These are phyloP conservation scores for Picea sitchensis DNA, from an alignment of 75 land plant genomes.

Conservation along the genomic window DNA sequence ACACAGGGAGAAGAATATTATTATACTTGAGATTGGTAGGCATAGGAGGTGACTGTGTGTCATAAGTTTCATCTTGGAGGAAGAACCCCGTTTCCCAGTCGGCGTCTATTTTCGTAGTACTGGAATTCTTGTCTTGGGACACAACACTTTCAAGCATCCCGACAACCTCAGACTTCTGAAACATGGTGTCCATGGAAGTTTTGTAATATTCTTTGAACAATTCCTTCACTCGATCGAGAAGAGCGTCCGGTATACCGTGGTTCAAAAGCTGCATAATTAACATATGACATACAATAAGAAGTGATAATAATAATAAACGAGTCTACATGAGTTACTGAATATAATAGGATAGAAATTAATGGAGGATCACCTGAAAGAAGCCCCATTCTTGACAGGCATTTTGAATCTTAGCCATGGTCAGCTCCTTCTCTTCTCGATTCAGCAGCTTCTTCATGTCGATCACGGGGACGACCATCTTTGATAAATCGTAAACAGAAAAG, in stretches of 20 bases:
- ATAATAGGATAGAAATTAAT: not conserved
- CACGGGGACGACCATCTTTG: slow-evolving; percentile 34
- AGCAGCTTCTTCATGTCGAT: slow-evolving; percentile 53
- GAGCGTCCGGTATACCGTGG: slow-evolving; percentile 40
- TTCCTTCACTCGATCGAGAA: slow-evolving; percentile 39
- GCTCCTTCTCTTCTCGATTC: slow-evolving; percentile 34
- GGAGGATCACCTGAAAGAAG: slow-evolving; percentile 55
- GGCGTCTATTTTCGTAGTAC: slow-evolving; percentile 6
- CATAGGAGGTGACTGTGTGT: slow-evolving; percentile 21
- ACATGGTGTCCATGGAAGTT: slow-evolving; percentile 23
- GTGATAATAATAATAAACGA: too few relatives aligned
- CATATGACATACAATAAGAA: not conserved
- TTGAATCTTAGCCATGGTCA: slow-evolving; percentile 38
- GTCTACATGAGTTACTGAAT: not conserved
- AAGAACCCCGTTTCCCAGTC: slow-evolving; percentile 62
- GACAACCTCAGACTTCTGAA: slow-evolving; percentile 28
- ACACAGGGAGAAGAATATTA: slow-evolving; percentile 3
- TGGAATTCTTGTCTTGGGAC: not conserved
- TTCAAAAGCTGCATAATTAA: slow-evolving; percentile 36
- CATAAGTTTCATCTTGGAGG: slow-evolving; percentile 19
- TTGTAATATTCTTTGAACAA: slow-evolving; percentile 37
- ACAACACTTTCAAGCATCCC: slow-evolving; percentile 25
- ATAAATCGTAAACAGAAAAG: too few relatives aligned
- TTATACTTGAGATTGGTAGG: slow-evolving; percentile 19
- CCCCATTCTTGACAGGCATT: slow-evolving; percentile 76